phyloP scores from a whole-genome alignment of 768 basidiomycete genomes.

The Hemileccinum rubropunctum region DNA sequence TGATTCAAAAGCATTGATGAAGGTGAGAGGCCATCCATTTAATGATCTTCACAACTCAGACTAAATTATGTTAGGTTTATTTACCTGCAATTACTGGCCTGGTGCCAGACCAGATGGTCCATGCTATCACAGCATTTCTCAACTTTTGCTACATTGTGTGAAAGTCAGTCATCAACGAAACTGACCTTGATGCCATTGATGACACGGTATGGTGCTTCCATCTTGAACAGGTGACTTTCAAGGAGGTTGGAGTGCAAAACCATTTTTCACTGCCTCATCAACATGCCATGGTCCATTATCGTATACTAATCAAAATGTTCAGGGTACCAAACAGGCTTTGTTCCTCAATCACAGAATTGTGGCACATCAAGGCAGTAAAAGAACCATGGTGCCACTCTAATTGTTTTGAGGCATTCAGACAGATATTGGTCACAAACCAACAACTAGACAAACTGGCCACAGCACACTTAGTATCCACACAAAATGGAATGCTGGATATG shows the following conservation, averaged over 20 bases:
- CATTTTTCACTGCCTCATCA: constrained; percentile 30
- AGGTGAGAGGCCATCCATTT: not conserved
- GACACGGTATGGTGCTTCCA: too few species aligned
- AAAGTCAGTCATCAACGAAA: constrained; percentile 17
- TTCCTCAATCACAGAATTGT: constrained; percentile 35
- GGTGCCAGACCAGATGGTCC: constrained; percentile 18
- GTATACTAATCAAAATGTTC: constrained; percentile 21
- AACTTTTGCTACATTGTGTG: constrained; percentile 36
- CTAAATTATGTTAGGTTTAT: not conserved
- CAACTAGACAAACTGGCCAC: not conserved
- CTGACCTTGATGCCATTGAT: constrained; percentile 17
- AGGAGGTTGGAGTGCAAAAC: not conserved
- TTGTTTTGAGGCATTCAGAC: not conserved
- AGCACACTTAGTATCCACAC: not conserved
- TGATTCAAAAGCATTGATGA: not conserved
- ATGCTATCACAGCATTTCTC: constrained; percentile 18
- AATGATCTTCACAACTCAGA: too few species aligned
- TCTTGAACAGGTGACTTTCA: constrained; percentile 16
- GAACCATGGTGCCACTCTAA: constrained; percentile 2
- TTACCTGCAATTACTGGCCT: constrained; percentile 7
- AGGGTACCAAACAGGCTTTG: constrained; percentile 36
- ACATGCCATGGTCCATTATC: constrained; percentile 34
- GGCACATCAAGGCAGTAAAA: constrained; percentile 4
- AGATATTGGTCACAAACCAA: constrained; percentile 1
- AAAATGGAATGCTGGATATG: not conserved